Base-by-base conservation (phyloP, 2,329 filamentous ascomycete species). In the Zasmidium citrigriseum region DNA sequence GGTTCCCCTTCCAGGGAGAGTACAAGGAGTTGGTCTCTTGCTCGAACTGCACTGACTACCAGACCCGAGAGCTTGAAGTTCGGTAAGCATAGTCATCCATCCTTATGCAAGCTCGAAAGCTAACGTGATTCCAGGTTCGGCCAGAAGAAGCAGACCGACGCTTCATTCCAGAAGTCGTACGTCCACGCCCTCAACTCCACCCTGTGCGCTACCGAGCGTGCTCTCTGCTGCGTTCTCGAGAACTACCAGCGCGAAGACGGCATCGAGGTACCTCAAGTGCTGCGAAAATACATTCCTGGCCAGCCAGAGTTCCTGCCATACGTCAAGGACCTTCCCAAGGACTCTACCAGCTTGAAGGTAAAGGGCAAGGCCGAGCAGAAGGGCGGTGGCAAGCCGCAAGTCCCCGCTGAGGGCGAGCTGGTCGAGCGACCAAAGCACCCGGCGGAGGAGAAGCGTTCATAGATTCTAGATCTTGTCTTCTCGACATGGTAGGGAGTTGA, bases 11-110 rank as follows among this genome's bases (percentile, higher is more conserved):
- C 82, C 93, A 98, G 76, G 89, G 89, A 69, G 95, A 98, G 77
- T 99, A 98, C 84, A 98, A 98, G 64, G 95, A 98, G 79, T 85
- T 99, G 24, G 95, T 98, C 52, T 96, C 91, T 20, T 96, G 93
- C 83, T 96, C 91, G 61, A 99, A 99, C 80, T 99, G 95, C 81
- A 96, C 91, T 46, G 93, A 98, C 75, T 98, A 98, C 81, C 95
- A 99, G 81, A 92, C 91, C 22, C 86, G 95, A 57, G 93, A 92
- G 67, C 83, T 99, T 12, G 93, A 98, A 76, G 96, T 99, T 68
- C 86, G 95, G 59, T 68, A 55, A 48, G 64, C 29, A 51, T 18
- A 3, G 16, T 11, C 12, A 21, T 23, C 14, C 4, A 4, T 16
- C 12, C 44, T 51, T 16, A 52, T 46, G 14, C 23, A 18, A 14